These are phyloP conservation scores for Dioszegia hungarica DNA, from an alignment of 768 basidiomycete species.

Conservation along the genomic window DNA sequence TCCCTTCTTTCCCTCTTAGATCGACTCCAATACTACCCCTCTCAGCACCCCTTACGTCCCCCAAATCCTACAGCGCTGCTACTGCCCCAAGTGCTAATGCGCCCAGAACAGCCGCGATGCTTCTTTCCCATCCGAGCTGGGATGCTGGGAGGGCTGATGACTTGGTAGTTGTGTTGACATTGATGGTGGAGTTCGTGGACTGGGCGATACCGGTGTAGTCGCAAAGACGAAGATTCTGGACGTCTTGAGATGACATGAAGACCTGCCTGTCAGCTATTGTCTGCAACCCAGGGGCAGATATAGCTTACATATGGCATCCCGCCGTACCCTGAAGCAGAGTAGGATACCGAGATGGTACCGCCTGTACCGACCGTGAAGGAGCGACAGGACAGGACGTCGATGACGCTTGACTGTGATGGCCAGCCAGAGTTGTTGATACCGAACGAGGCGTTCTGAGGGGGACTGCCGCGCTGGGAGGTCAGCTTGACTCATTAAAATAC, in stretches of 20 bases:
- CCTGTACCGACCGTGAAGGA: slow-evolving; percentile 29
- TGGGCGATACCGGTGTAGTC: slow-evolving; percentile 8
- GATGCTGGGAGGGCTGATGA: not conserved
- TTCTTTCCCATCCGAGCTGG: too few relatives aligned
- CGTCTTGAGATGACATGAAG: slow-evolving; percentile 16
- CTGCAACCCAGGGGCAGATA: not conserved
- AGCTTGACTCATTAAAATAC: not conserved
- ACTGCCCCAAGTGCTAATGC: not conserved
- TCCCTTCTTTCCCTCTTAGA: not conserved
- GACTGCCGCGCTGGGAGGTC: slow-evolving; percentile 32
- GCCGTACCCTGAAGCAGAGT: slow-evolving; percentile 37
- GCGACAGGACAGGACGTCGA: slow-evolving; percentile 44
- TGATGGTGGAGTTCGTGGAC: slow-evolving; percentile 1
- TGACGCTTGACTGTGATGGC: slow-evolving; percentile 30
- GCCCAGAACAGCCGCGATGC: not conserved
- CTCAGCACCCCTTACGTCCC: too few relatives aligned
- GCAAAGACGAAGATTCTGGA: slow-evolving; percentile 3
- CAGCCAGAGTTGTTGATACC: slow-evolving; percentile 33
- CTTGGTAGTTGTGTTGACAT: not conserved
- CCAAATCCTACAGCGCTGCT: not conserved
- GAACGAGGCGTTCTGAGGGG: slow-evolving; percentile 27
- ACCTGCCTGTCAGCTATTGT: slow-evolving; percentile 7
- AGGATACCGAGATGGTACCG: slow-evolving; percentile 35
- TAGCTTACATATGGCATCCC: slow-evolving; percentile 43
- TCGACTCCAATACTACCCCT: too few relatives aligned